Conservation (phyloP, 768 basidiomycete genomes). For the Tricholoma matsutake region DNA sequence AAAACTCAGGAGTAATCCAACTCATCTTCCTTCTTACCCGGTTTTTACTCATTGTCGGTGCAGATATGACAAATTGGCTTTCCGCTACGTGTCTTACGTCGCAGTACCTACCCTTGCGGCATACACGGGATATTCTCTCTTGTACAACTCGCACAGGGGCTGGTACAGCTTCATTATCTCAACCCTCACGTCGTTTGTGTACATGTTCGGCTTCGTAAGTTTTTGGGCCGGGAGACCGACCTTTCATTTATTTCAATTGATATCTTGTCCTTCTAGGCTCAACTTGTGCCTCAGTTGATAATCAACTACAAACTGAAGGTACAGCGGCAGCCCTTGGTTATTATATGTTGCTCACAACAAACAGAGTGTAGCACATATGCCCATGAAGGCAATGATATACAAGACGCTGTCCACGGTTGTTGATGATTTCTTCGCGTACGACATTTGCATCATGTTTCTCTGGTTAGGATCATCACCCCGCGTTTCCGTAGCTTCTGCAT, state of each 20-base stretch:
- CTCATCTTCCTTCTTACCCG: neutral
- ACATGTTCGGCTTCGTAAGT: conserved; percentile 98
- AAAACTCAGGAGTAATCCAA: conserved; percentile 89
- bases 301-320: conserved; percentile 98
- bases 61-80: conserved; percentile 89
- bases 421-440: conserved; percentile 90
- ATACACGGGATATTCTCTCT: conserved; percentile 77
- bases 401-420: conserved; percentile 88
- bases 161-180: conserved; percentile 98
- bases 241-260: neutral
- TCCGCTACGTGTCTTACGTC: conserved; percentile 91
- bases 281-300: conserved; percentile 83
- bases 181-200: conserved; percentile 89
- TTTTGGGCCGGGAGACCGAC: neutral
- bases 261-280: conserved; percentile 49
- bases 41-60: conserved; percentile 7
- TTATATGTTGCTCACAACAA: conserved; percentile 2
- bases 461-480: conserved; percentile 8
- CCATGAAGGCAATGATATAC: conserved; percentile 98
- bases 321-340: conserved; percentile 21
- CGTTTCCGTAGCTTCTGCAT: conserved; percentile 70
- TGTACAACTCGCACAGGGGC: conserved; percentile 82
- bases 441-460: conserved; percentile 10
- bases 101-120: conserved; percentile 76
- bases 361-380: conserved; percentile 95